phyloP scores from a whole-genome alignment of 2,329 filamentous ascomycete species.

The Xylaria polymorpha region DNA sequence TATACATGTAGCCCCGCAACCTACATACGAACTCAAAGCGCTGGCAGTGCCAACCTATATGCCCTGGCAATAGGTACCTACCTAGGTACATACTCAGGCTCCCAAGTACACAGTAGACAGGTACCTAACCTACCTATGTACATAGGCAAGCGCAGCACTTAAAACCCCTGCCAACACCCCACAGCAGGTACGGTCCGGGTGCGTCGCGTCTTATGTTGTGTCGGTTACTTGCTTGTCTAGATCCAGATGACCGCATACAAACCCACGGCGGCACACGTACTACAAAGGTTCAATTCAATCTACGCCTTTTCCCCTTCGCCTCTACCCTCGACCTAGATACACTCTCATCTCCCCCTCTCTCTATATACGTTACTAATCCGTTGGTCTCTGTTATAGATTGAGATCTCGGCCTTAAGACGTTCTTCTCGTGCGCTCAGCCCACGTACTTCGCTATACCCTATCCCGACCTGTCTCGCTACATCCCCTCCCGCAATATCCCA shows the following conservation, averaged over 20 bases:
- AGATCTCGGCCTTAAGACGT: not conserved
- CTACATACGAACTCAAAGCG: too few species aligned
- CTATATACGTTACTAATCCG: not conserved
- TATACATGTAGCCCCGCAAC: too few species aligned
- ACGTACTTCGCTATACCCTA: not conserved
- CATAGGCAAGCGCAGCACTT: not conserved
- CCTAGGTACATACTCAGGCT: too few species aligned
- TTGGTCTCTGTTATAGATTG: not conserved
- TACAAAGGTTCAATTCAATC: not conserved
- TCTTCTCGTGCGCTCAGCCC: not conserved
- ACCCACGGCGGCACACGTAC: not conserved
- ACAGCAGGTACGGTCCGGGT: not conserved
- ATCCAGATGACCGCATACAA: not conserved
- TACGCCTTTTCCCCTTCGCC: too few species aligned
- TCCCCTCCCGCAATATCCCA: conserved; percentile 1
- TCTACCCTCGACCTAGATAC: not conserved
- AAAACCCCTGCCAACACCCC: conserved; percentile 3
- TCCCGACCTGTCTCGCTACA: not conserved
- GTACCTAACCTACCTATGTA: not conserved
- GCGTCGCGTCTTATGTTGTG: not conserved
- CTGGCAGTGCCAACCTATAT: too few species aligned
- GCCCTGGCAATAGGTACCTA: too few species aligned
- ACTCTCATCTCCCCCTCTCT: not conserved
- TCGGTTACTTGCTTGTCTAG: not conserved
- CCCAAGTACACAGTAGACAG: too few species aligned